Conservation (phyloP, 495 filamentous ascomycete genomes). For the Neohortaea acidophila region DNA sequence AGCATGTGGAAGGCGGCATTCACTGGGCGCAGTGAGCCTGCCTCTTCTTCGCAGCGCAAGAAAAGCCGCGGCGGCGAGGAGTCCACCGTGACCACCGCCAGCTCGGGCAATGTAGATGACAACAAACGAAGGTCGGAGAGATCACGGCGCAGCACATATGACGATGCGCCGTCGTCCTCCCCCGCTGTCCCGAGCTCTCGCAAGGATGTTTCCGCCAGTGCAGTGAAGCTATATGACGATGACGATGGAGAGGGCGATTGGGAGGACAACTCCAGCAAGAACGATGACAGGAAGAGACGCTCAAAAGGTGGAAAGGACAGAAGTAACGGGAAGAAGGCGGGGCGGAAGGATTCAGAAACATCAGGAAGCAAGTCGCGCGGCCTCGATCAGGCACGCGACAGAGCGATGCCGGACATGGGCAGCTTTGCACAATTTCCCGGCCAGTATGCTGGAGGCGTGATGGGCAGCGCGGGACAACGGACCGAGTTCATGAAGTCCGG, state of each 20-base stretch:
- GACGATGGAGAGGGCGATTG: conserved; percentile 8
- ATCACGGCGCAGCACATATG: conserved; percentile 7
- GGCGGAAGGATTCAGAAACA: conserved; percentile 4
- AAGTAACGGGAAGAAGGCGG: conserved; percentile 2
- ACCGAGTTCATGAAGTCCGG: conserved; percentile 6
- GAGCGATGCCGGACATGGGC: conserved; percentile 14
- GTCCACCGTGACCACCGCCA: no score
- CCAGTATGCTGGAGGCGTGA: conserved; percentile 7
- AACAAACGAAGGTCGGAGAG: conserved; percentile 1
- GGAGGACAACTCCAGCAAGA: no score
- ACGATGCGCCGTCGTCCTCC: conserved; percentile 7
- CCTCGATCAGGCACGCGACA: neutral
- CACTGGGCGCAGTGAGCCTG: conserved; percentile 15
- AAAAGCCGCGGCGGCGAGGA: conserved; percentile 7
- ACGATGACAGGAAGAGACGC: conserved; percentile 11
- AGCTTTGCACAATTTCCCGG: conserved; percentile 16
- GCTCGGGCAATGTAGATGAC: conserved; percentile 7
- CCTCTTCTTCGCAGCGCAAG: conserved; percentile 5
- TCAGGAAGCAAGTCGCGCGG: conserved; percentile 2
- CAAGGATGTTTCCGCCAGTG: conserved; percentile 13
- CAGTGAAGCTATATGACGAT: conserved; percentile 7
- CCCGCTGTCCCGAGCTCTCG: conserved; percentile 10
- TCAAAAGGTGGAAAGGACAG: conserved; percentile 11
- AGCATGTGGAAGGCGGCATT: conserved; percentile 19
- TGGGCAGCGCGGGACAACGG: neutral